Evolutionary conservation across 177 flowering plant species (phyloP), one percentile per base, ranked within the genome.

Genomic region (Vitis hybrid): DNA sequence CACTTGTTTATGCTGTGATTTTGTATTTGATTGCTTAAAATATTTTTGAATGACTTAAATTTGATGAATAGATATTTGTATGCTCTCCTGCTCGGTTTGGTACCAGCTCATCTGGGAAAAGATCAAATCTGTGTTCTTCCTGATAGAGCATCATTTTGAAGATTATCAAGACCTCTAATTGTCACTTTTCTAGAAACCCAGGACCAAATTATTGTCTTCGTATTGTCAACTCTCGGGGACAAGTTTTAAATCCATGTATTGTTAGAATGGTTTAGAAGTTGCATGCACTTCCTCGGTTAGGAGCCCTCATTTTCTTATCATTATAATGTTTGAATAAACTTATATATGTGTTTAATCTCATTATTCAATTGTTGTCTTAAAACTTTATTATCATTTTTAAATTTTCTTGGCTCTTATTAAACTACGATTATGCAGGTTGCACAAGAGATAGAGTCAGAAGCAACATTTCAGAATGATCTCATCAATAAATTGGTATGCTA

Each of bases 381-480:
- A 6, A 11, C 19, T 10, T 48, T 13, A 46, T 64, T 49, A 64
- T 21, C 46, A 48, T 24, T 24, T 24, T 24, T 16, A n/a, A 46
- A 14, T 54, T 18, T 60, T 24, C 35, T 71, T 65, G 52, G 49
- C 27, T 62, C 52, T 27, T 21, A 74, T 19, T 63, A 24, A 15
- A 55, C 11, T 70, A 18, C 63, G 57, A n/a, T 55, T 27, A 21
- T 87, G 87, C 90, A 93, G 98, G 93, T 91, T 68, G 97, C 98
- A 59, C 85, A 89, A 78, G 96, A 90, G 66, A 93, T 91, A 66
- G 82, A 81, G 35, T 55, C 91, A 21, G 98, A 93, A 83, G 91
- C 97, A 62, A 90, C 83, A 73, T 91, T 76, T 79, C 96, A 93
- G 75, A 90, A 83, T 78, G 94, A 91, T 63, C 86, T 91, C 71